Conservation (phyloP, 768 basidiomycete species). For the Russula sp. region DNA sequence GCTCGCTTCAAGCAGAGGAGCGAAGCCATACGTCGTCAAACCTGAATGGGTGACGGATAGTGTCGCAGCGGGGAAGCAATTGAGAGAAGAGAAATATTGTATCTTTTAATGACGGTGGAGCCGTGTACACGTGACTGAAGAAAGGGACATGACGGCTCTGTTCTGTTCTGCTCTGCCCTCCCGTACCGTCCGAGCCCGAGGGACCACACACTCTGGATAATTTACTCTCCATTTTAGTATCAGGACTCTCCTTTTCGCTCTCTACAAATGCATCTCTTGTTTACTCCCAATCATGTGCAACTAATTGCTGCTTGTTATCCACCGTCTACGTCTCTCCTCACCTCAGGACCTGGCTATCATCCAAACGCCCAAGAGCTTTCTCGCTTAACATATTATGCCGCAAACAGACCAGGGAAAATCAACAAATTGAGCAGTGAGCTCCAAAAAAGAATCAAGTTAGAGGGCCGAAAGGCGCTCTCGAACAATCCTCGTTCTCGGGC, state of each 20-base stretch:
- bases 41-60: conserved; percentile 75
- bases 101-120: conserved; percentile 28
- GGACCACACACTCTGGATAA: neutral
- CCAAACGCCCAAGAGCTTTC: conserved; percentile 84
- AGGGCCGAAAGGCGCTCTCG: conserved; percentile 59
- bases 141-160: too few species aligned
- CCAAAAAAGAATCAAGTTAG: conserved; percentile 61
- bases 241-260: conserved; percentile 8
- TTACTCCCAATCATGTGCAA: conserved; percentile 78
- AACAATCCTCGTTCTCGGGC: conserved; percentile 76
- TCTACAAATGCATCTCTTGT: conserved; percentile 56
- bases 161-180: too few species aligned
- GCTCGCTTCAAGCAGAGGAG: conserved; percentile 44
- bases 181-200: too few species aligned
- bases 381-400: conserved; percentile 77
- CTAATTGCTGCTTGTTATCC: conserved; percentile 86
- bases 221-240: conserved; percentile 5
- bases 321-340: conserved; percentile 60
- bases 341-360: conserved; percentile 67
- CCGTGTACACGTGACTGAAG: conserved; percentile 25
- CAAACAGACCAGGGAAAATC: conserved; percentile 75
- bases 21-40: conserved; percentile 53
- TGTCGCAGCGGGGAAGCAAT: conserved; percentile 48
- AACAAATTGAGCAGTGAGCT: conserved; percentile 69
- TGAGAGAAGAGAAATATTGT: conserved; percentile 51